These are phyloP conservation scores for Sabuloglossum arenarium DNA, from an alignment of 495 filamentous ascomycete genomes.

Conservation along the genomic window DNA sequence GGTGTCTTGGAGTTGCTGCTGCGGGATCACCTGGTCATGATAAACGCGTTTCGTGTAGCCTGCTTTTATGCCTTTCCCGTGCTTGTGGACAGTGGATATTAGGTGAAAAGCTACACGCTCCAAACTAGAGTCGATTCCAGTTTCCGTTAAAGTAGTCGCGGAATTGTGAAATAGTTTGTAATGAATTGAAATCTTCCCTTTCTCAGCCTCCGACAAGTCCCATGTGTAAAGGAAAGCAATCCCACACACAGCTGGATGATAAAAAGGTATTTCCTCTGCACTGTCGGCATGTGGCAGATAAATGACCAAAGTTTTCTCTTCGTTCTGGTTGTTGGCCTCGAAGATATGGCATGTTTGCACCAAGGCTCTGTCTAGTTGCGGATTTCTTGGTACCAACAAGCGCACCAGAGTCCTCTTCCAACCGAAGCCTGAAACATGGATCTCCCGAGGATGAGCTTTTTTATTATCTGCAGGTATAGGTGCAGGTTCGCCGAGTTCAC, in stretches of 20 bases:
- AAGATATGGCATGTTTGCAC: constrained; percentile 66
- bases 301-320: constrained; percentile 36
- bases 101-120: constrained; percentile 50
- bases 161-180: constrained; percentile 35
- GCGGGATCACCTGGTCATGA: constrained; percentile 56
- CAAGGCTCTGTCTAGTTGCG: constrained; percentile 45
- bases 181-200: constrained; percentile 40
- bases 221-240: constrained; percentile 57
- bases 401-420: constrained; percentile 37
- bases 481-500: constrained; percentile 4
- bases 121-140: constrained; percentile 26
- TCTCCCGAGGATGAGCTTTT: constrained; percentile 3
- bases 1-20: constrained; percentile 52
- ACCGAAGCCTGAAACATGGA: neutral
- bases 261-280: constrained; percentile 51
- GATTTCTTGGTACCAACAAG: constrained; percentile 62
- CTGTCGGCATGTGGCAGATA: constrained; percentile 53
- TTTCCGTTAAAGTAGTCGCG: neutral
- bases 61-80: constrained; percentile 38
- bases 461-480: neutral
- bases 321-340: constrained; percentile 9
- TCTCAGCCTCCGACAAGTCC: neutral
- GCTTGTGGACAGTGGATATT: constrained; percentile 51
- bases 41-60: constrained; percentile 56
- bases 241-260: constrained; percentile 55